Base-by-base conservation (phyloP, 371 early-diverging fungal species). In the Mucor racemosus region DNA sequence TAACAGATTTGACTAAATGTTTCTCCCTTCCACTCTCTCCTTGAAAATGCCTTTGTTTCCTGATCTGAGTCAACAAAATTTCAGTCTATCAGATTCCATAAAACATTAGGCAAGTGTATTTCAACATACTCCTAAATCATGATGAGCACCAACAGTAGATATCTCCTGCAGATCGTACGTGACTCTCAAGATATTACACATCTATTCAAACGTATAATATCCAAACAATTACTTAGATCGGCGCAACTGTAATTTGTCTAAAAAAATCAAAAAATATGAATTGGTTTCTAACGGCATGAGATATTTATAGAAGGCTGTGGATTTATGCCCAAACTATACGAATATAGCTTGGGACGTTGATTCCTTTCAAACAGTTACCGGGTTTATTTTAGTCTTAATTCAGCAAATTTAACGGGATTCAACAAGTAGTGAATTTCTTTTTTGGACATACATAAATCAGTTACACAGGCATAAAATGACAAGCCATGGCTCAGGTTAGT, bases 141-240 rank as follows among this genome's bases (percentile, higher is more conserved):
- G 13, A 26, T 50, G 50, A 21, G 26, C 26, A 50, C 10, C 19
- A 50, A 50, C 21, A 50, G 17, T 10, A 15, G 21, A 50, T 19
- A 17, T 10, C 50, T 50, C 50, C 50, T 50, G 50, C 50, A 50
- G 50, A 50, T 50, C 26, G 21, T 50, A 50, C 50, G 21, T 19
- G 8, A 17, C 50, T 26, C 19, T 7, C 38, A 3, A 21, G 9
- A 50, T 3, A 21, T 19, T 48, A n/a, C 21, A 4, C n/a, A 42
- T 41, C 41, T 41, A 41, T 11, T 3, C 26, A 26, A 26, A 11
- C n/a, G 6, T 42, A n/a, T 42, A 44, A n/a, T 42, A 42, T 42
- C 19, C 21, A 48, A 48, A 9, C 48, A 26, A 10, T 50, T 21
- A 4, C 21, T 50, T 50, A 21, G 50, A 50, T 50, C 50, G 50